Base-by-base conservation (phyloP, 176 grass and related monocot genomes). In the Carex littledalei region DNA sequence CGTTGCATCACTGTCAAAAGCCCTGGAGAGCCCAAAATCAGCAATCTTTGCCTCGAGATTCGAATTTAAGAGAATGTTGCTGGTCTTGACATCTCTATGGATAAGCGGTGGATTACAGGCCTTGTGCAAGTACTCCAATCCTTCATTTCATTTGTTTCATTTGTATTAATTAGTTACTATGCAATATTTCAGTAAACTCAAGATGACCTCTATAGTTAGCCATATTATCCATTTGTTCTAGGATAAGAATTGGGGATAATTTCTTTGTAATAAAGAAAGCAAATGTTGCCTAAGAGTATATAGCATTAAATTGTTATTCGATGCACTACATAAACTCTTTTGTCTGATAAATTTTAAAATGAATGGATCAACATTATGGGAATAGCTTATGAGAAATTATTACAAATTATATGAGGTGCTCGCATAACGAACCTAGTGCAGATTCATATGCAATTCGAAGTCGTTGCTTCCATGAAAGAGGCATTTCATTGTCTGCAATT, bases 381-480 rank as follows among this genome's bases (percentile, higher is more conserved):
- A 59, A 59, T 59, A 59, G 16, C 15, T 59, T 59, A 59, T 59
- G 18, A 59, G 3, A 59, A 59, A n/a, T 0, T 6, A n/a, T n/a
- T 59, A 59, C 4, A 6, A 16, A 59, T 59, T 59, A 59, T 59
- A n/a, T n/a, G 5, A 59, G 15, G 6, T 59, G 17, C 37, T n/a
- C 17, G 4, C 6, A 59, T 18, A 60, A 60, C 1, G 0, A n/a
- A 81, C 78, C 78, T 81, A 34, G 55, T 81, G 78, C 78, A 59
- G 78, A 81, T 81, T 62, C 55, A 21, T 62, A 59, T 81, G 50
- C 54, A 37, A 81, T 81, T 60, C 22, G 24, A 11, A 81, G 78
- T 59, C 78, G 78, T 59, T 81, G 55, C 35, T 62, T 81, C 78
- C 78, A 81, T 8, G 78, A 17, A 43, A 81, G 78, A 62, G 78